These are phyloP conservation scores for Aspergillaceae sp. DNA, from an alignment of 2,329 filamentous ascomycete genomes.

Conservation along the genomic window DNA sequence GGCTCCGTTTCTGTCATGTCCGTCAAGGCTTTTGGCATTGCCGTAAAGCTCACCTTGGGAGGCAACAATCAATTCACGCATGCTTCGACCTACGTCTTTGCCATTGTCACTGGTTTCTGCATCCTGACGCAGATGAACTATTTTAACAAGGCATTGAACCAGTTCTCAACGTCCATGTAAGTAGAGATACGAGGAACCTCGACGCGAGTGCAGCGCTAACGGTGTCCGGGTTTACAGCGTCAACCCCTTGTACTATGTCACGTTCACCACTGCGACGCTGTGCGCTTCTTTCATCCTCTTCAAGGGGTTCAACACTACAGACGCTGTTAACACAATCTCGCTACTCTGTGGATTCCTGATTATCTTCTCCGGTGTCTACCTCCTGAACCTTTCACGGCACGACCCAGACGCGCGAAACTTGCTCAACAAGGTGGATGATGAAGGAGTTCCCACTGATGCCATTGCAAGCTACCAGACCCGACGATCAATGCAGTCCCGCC, in stretches of 20 bases:
- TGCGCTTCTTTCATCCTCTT: slow-evolving; percentile 95
- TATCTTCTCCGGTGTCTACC: slow-evolving; percentile 91
- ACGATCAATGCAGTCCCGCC: slow-evolving; percentile 81
- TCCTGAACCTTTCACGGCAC: slow-evolving; percentile 86
- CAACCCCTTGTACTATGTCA: slow-evolving; percentile 94
- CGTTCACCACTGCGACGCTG: slow-evolving; percentile 89
- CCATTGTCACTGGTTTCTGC: slow-evolving; percentile 85
- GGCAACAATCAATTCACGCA: slow-evolving; percentile 94
- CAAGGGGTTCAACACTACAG: slow-evolving; percentile 89
- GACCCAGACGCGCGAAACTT: slow-evolving; percentile 73
- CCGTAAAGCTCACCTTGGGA: slow-evolving; percentile 84
- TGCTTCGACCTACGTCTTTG: slow-evolving; percentile 93
- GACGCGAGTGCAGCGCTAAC: slow-evolving; percentile 3
- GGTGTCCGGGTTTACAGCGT: slow-evolving; percentile 49
- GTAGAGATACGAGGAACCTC: slow-evolving; percentile 38
- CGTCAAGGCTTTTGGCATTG: slow-evolving; percentile 96
- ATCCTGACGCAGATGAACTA: slow-evolving; percentile 99
- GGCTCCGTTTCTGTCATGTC: slow-evolving; percentile 98
- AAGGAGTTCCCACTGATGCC: slow-evolving; percentile 80
- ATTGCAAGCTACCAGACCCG: slow-evolving; percentile 83
- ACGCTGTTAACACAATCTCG: slow-evolving; percentile 84
- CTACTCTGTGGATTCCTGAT: slow-evolving; percentile 87
- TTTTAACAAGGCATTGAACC: slow-evolving; percentile 96
- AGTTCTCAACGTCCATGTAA: slow-evolving; percentile 95
- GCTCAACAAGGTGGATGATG: slow-evolving; percentile 52